Evolutionary conservation across 768 basidiomycete species (phyloP), one percentile per base, ranked within the genome.

Genomic region (Trametes punicea): DNA sequence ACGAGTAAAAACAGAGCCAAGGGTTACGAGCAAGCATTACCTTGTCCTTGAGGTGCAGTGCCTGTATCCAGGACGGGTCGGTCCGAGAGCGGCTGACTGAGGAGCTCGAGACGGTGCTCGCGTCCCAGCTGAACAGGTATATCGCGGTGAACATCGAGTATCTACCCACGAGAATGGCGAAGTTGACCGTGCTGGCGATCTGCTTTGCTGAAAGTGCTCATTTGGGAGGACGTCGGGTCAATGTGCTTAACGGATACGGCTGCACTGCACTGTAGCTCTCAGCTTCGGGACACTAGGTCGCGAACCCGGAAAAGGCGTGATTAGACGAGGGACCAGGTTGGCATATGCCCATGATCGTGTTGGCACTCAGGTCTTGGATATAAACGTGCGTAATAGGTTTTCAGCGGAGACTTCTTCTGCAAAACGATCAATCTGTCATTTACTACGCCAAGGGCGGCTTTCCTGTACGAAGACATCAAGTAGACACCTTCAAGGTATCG

Each of bases 131-230:
- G 71, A 88, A 88, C 36, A 81, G 63, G 68, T 87, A 87, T 0
- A 82, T 78, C 1, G 81, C 82, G 55, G 88, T 74, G 62, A 82
- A 83, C 52, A 79, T 68, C 23, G 73, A 65, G 65, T 81, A 87
- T 16, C 85, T 85, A 31, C 86, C 85, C 31, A 85, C 86, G 39
- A 88, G 75, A 57, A 89, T 84, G 9, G 75, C 84, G 65, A 84
- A 81, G 52, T 81, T 76, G 61, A 87, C 85, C 86, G 87, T 88
- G 38, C 20, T 52, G 61, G 8, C 6, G 18, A 20, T 36, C 34
- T 9, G 34, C 34, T 16, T 10, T 13, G 31, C 13, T 7, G 8
- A 13, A 7, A 13, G 31, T 31, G 8, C 8, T 31, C 31, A 31
- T 8, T 31, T 7, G 31, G 31, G 31, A 8, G 31, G 31, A 13